Evolutionary conservation across 345 rosid species (phyloP).

Genomic region (Xanthoceras sorbifolium): DNA sequence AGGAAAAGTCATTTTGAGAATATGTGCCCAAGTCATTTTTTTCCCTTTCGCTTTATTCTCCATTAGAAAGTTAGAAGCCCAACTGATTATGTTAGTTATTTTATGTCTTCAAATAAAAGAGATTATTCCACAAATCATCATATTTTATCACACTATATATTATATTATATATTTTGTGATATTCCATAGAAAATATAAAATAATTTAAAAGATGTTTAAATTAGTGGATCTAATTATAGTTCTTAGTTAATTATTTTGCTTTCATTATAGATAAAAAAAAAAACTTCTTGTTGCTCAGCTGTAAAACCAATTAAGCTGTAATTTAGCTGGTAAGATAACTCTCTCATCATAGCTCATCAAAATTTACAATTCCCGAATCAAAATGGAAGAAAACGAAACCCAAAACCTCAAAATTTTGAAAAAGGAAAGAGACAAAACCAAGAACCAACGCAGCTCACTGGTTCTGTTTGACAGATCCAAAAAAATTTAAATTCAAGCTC

Average conservation of each 20-base stretch:
- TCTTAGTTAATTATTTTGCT: background rate
- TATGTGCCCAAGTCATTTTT: background rate
- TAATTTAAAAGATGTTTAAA: background rate
- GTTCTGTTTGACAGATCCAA: too few species aligned
- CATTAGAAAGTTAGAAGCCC: background rate
- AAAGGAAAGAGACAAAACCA: background rate
- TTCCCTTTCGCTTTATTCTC: conserved; percentile 19
- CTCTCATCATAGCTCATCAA: conserved; percentile 30
- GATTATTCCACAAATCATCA: background rate
- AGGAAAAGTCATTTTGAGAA: background rate
- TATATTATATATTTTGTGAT: background rate
- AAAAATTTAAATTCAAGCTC: background rate
- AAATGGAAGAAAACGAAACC: conserved; percentile 12
- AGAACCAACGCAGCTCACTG: background rate
- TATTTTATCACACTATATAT: background rate
- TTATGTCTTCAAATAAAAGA: background rate
- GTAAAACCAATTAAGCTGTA: background rate
- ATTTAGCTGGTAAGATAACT: conserved; percentile 6
- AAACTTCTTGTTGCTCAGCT: too few species aligned
- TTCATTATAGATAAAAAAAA: too few species aligned
- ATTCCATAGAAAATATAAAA: too few species aligned
- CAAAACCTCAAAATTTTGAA: background rate
- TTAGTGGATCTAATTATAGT: background rate
- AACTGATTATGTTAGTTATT: background rate
- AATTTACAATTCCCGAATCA: conserved; percentile 47